Base-by-base conservation (phyloP, 1,284 basidiomycete species). In the Austroboletus novae-zelandiae region DNA sequence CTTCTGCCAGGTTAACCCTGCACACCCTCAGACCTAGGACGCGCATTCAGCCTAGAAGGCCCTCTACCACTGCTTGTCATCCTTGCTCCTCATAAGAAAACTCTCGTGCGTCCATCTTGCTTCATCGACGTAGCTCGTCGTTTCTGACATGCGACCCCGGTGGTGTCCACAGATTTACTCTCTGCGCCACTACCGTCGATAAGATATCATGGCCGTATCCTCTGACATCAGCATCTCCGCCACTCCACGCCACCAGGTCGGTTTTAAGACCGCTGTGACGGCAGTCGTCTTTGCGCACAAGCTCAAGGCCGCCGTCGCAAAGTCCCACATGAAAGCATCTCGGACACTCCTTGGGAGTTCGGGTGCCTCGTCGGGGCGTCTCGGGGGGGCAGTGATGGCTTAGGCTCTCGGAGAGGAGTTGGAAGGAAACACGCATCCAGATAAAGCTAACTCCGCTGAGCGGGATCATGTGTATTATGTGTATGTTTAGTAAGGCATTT, bases 241-340 rank as follows among this genome's bases (percentile, higher is more conserved):
- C 23, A 8, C 43, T 39, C 25, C 4, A 9, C 35, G 51, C n/a
- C 43, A 35, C 2, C 37, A 43, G 20, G 46, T 60, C 23, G 48
- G 61, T 31, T 65, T 65, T 11, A 51, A 59, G 52, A 61, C 60
- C 10, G 60, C 54, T 10, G 62, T 64, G 35, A 56, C 55, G 13
- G 60, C 56, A 0, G 45, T 62, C 48, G 32, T 61, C 48, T 61
- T 61, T 47, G 48, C 58, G 4, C 58, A 59, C 13, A 61, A 54
- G 37, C 62, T 65, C 36, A 61, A 63, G 51, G 41, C 43, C n/a
- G 58, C 60, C 15, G 61, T 47, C 15, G 60, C 52, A 14, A 51
- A 44, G 5, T 43, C 61, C 11, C 56, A 34, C 18, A 29, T 18
- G 20, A 43, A 23, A 42, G 25, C 25, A 25, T 40, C 34, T 20